Evolutionary conservation across 75 land plant genomes (phyloP).

Genomic region (Cryptomeria japonica): DNA sequence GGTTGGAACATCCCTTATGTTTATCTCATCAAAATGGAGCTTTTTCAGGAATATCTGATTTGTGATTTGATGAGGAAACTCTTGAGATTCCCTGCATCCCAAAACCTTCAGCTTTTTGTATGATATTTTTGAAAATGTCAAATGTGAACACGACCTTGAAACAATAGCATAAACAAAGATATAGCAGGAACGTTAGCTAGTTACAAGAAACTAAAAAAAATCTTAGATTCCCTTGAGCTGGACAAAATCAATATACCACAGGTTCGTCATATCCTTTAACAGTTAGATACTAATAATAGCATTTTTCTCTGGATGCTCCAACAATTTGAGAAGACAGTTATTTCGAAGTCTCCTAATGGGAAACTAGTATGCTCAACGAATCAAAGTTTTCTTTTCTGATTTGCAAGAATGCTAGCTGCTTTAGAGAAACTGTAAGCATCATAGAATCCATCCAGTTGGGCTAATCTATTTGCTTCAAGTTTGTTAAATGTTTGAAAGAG

Average conservation of each 20-base stretch:
- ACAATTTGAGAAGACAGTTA: background rate
- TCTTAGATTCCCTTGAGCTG: background rate
- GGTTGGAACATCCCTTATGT: background rate
- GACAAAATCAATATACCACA: background rate
- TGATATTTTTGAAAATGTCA: background rate
- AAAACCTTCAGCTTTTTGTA: background rate
- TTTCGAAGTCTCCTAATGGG: background rate
- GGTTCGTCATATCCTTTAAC: background rate
- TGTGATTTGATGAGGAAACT: background rate
- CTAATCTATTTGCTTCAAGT: background rate
- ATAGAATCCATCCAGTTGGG: background rate
- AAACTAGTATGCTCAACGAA: background rate
- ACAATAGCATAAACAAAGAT: background rate
- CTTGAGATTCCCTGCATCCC: background rate
- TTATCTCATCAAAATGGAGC: background rate
- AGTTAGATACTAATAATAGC: background rate
- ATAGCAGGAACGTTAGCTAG: background rate
- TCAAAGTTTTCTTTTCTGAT: background rate
- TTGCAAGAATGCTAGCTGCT: background rate
- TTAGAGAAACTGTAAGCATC: background rate
- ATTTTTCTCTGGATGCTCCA: background rate
- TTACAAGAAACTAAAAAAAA: background rate
- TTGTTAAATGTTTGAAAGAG: background rate
- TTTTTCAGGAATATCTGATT: background rate
- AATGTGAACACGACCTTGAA: background rate